Percentiles rank a stretch among this genome's conserved stretches.
Conservation (phyloP, 768 basidiomycete genomes). For the Dentipellis fragilis region DNA sequence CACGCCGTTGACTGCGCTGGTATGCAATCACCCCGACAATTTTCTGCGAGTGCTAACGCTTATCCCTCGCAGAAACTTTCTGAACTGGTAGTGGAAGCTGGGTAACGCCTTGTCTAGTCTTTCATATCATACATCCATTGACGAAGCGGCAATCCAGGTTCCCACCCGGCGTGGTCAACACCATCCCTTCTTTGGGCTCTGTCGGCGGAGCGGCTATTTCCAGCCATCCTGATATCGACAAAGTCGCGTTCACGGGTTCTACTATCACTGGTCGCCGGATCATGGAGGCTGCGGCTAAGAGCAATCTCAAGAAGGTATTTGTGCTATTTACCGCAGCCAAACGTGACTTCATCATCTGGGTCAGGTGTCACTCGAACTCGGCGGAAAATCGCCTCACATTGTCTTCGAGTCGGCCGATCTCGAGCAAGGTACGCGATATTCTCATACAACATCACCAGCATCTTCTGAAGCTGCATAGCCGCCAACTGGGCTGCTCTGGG, state of each 20-base stretch:
- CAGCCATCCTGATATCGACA: slow-evolving; percentile 78
- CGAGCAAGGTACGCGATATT: slow-evolving; percentile 52
- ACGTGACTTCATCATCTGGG: neutral
- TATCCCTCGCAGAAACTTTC: slow-evolving; percentile 54
- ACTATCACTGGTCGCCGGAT: slow-evolving; percentile 84
- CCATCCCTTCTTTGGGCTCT: slow-evolving; percentile 70
- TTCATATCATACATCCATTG: slow-evolving; percentile 3
- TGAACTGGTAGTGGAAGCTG: slow-evolving; percentile 74
- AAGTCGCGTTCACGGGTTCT: slow-evolving; percentile 93
- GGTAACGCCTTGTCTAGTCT: slow-evolving; percentile 32
- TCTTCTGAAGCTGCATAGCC: slow-evolving; percentile 29
- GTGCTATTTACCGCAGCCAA: neutral
- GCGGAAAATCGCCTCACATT: slow-evolving; percentile 86
- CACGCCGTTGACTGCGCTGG: slow-evolving; percentile 75
- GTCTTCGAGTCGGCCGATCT: slow-evolving; percentile 88
- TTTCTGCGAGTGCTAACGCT: neutral
- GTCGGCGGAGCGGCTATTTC: slow-evolving; percentile 83
- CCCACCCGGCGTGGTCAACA: slow-evolving; percentile 87
- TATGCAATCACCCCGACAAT: slow-evolving; percentile 18
- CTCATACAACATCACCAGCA: neutral
- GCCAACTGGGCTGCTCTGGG: slow-evolving; percentile 82
- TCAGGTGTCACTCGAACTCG: slow-evolving; percentile 84
- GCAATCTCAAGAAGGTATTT: slow-evolving; percentile 84
- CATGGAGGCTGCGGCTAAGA: slow-evolving; percentile 85
- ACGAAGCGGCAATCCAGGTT: slow-evolving; percentile 37